These are phyloP conservation scores for Artemisia tridentata DNA, from an alignment of 129 eudicot genomes.

Conservation along the genomic window DNA sequence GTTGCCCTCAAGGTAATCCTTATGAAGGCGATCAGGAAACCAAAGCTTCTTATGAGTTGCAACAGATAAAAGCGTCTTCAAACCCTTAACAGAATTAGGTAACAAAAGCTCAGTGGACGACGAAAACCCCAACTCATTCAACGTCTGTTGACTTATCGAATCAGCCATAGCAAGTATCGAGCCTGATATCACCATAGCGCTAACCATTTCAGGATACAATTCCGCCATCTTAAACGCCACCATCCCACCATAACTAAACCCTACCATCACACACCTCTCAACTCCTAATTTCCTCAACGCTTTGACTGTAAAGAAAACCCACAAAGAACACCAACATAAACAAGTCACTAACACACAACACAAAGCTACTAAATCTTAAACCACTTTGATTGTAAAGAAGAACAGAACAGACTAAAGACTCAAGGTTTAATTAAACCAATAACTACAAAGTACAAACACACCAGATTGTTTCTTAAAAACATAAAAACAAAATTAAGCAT, in stretches of 20 bases:
- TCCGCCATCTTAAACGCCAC: conserved; percentile 90
- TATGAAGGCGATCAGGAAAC: conserved; percentile 78
- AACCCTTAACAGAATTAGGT: conserved; percentile 75
- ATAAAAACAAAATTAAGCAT: too few species aligned
- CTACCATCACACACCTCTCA: conserved; percentile 64
- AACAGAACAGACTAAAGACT: too few species aligned
- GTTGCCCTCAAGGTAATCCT: conserved; percentile 89
- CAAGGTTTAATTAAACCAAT: too few species aligned
- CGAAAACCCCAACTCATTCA: conserved; percentile 59
- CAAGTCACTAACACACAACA: too few species aligned
- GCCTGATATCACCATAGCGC: conserved; percentile 71
- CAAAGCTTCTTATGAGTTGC: conserved; percentile 78
- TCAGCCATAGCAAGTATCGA: conserved; percentile 84
- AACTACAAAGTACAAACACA: too few species aligned
- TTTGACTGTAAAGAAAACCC: too few species aligned
- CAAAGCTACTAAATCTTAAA: too few species aligned
- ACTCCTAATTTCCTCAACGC: conserved; percentile 65
- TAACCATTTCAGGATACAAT: conserved; percentile 62
- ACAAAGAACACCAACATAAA: too few species aligned
- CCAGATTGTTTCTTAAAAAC: too few species aligned
- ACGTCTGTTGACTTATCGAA: conserved; percentile 48
- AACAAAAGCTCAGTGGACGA: conserved; percentile 81
- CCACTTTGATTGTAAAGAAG: too few species aligned
- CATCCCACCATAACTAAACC: conserved; percentile 96
- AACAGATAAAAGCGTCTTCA: conserved; percentile 66